phyloP scores from a whole-genome alignment of 2,329 filamentous ascomycete species.

The Stagonosporopsis chrysanthemi region DNA sequence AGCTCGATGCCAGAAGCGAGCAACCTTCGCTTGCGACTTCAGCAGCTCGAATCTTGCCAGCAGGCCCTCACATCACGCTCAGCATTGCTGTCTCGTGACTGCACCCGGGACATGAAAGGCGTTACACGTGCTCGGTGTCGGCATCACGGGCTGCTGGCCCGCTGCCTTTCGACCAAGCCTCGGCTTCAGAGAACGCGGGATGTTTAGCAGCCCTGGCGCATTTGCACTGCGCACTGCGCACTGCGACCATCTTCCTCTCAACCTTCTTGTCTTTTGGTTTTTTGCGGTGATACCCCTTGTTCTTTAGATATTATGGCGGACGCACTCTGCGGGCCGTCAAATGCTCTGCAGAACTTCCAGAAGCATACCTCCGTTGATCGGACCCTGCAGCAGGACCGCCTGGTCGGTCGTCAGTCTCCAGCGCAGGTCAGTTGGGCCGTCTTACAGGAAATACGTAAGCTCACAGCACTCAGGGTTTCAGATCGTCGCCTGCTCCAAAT shows the following conservation, averaged over 20 bases:
- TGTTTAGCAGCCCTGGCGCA: slow-evolving; percentile 1
- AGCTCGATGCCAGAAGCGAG: neutral
- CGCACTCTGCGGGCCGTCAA: slow-evolving; percentile 76
- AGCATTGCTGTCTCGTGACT: neutral
- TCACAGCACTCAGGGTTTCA: slow-evolving; percentile 62
- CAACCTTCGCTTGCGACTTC: neutral
- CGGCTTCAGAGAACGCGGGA: slow-evolving; percentile 26
- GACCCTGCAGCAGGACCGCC: slow-evolving; percentile 75
- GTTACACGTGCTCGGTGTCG: slow-evolving; percentile 14
- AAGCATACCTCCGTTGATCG: slow-evolving; percentile 73
- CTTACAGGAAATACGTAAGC: slow-evolving; percentile 5
- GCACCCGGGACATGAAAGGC: neutral
- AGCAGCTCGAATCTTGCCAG: slow-evolving; percentile 3
- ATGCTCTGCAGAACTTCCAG: slow-evolving; percentile 75
- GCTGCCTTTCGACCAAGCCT: slow-evolving; percentile 24
- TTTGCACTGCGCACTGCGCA: neutral
- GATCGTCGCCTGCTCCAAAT: slow-evolving; percentile 62
- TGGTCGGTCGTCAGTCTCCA: slow-evolving; percentile 62
- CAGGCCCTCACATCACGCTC: neutral
- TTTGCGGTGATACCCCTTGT: slow-evolving; percentile 32
- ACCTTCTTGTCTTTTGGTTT: slow-evolving; percentile 9
- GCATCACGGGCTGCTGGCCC: slow-evolving; percentile 17
- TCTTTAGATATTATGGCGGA: slow-evolving; percentile 64
- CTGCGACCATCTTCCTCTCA: slow-evolving; percentile 3
- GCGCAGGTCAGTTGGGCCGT: slow-evolving; percentile 58